Evolutionary conservation across 768 basidiomycete genomes (phyloP).

Genomic region (Dentipellis sp.): DNA sequence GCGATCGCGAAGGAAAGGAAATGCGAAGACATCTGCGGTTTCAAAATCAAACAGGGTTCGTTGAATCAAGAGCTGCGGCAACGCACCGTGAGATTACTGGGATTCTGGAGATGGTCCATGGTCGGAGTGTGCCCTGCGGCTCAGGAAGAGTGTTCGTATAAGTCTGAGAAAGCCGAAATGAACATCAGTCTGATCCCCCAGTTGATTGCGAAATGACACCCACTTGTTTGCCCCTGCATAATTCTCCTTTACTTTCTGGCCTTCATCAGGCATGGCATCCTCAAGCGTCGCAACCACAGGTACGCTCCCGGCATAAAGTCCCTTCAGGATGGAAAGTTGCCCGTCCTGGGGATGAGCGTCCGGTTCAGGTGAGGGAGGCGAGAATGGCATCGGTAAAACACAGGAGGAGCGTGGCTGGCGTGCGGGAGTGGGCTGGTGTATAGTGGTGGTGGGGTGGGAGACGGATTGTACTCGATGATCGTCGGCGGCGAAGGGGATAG

Average conservation of each 20-base stretch:
- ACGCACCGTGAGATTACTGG: no score
- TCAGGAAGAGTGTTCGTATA: neutral
- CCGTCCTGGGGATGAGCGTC: neutral
- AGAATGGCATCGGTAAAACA: no score
- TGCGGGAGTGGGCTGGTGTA: neutral
- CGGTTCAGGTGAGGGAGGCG: no score
- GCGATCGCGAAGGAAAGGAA: no score
- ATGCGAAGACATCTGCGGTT: no score
- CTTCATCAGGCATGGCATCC: neutral
- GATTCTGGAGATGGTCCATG: no score
- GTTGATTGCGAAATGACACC: neutral
- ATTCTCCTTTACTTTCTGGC: neutral
- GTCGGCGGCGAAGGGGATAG: neutral
- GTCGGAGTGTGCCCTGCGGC: neutral
- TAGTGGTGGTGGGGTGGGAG: neutral
- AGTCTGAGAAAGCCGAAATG: neutral
- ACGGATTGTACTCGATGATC: neutral
- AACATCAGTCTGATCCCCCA: neutral
- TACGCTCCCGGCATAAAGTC: neutral
- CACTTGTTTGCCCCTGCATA: neutral
- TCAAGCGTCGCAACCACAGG: neutral
- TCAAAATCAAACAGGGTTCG: no score
- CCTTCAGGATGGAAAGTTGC: neutral
- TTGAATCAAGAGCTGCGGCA: no score
- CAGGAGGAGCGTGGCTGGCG: neutral